Base-by-base conservation (phyloP, 345 rosid genomes). In the Lepidium africanum region DNA sequence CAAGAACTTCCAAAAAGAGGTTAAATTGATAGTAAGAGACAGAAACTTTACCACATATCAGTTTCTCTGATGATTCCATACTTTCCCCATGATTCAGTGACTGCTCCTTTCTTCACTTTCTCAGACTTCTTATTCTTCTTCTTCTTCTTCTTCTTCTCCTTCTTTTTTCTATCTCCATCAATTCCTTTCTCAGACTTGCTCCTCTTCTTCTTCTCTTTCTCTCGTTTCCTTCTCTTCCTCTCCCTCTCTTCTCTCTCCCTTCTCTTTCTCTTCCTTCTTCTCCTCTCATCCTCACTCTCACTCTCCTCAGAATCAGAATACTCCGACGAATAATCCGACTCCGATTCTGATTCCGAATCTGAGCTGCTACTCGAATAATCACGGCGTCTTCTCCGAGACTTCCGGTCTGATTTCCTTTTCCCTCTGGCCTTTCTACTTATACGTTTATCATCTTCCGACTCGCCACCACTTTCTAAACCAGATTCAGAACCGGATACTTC, bases 71-170 rank as follows among this genome's bases (percentile, higher is more conserved):
- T 84, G 59, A 86, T 72, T 19, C 98, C 98, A 84, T 83, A 90
- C 75, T 87, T 93, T 2, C 98, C 98, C 98, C 98, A 90, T 7
- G 80, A 90, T 57, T 93, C 78, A 51, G 98, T 93, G 12, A 93
- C 96, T 0, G 98, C 97, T 25, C 97, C 91, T 53, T 63, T 88
- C 77, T 86, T 84, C 19, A 85, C 85, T 80, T 74, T 84, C 77
- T 81, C 86, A 43, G 72, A 59, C 53, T 80, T 80, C 78, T 81
- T 75, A 73, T 80, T 75, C 62, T 85, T 80, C 69, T 73, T 75
- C 75, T 80, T 75, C 62, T 85, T 80, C 69, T 73, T 59, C 65
- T 59, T 74, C 73, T 71, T 81, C 73, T 59, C 72, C 48, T 81
- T 61, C 12, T 48, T 79, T 75, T 40, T 60, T 65, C 30, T 69